Evolutionary conservation across 163 green algal species (phyloP).

Genomic region (Chlorella variabilis): DNA sequence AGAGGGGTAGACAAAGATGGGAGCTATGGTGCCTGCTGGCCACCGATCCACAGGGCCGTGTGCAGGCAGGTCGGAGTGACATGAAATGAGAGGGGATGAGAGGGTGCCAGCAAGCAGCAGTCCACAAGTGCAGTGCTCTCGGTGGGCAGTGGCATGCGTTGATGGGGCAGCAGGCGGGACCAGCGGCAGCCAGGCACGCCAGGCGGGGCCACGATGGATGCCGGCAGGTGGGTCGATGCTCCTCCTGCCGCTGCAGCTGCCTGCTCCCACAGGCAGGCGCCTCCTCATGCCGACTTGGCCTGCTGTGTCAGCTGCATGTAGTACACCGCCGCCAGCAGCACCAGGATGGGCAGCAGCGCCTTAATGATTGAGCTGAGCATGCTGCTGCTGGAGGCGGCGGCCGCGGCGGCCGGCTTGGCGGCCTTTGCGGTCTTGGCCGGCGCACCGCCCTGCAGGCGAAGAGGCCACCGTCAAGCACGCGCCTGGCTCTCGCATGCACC

Average conservation of each 20-base stretch:
- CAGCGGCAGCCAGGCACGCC: too few species aligned
- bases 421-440: conserved; percentile 36
- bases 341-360: conserved; percentile 69
- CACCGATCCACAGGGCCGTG: too few species aligned
- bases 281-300: background rate
- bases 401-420: background rate
- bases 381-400: conserved; percentile 33
- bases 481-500: too few species aligned
- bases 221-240: background rate
- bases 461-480: too few species aligned
- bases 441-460: conserved; percentile 57
- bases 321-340: conserved; percentile 49
- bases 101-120: background rate
- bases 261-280: too few species aligned
- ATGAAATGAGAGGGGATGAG: conserved; percentile 12
- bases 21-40: too few species aligned
- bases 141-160: background rate
- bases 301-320: conserved; percentile 27
- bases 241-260: too few species aligned
- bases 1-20: background rate
- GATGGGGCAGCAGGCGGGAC: background rate
- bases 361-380: conserved; percentile 47
- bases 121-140: background rate
- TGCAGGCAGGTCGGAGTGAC: too few species aligned
- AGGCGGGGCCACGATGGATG: background rate